Base-by-base conservation (phyloP, 2,329 filamentous ascomycete genomes). In the Epichloe elymi region DNA sequence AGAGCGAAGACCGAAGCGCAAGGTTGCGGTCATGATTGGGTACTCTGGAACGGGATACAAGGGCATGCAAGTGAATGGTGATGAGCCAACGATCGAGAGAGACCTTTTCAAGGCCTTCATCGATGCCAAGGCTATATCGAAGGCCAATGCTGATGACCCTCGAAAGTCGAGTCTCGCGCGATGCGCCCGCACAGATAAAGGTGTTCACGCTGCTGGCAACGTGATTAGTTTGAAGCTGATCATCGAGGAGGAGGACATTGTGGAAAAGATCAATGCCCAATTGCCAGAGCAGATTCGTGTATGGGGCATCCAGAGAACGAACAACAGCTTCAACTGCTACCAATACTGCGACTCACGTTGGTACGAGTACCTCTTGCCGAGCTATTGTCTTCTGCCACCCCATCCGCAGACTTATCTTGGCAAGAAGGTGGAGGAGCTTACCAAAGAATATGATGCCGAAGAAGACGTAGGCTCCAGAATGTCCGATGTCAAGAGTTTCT, bases 31-130 rank as follows among this genome's bases (percentile, higher is more conserved):
- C 35, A 73, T 97, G 74, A 83, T 98, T 59, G 93, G 93, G 15
- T 98, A 98, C 67, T 89, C 90, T 5, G 93, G 93, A 47, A 95
- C 88, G 10, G 93, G 93, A 15, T 98, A 98, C 74, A 90, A 88
- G 70, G 93, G 93, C 61, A 94, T 98, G 83, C 93, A 98, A 70
- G 86, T 98, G 64, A 83, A 84, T 65, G 75, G 75, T 60, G 71
- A 82, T 56, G 83, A 95, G 63, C 90, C 89, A 71, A 98, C 91
- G 0, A 97, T 98, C 56, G 93, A 98, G 70, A 87, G 91, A 42
- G 93, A 98, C 60, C 74, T 98, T 3, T 98, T 98, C 70, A 80
- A 82, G 35, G 93, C 93, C 3, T 91, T 98, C 59, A 85, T 98
- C 55, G 81, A 82, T 3, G 90, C 93, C 3, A 87, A 90, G 17